A percentile compares a stretch with the other conserved stretches of the same genome.
Conservation (phyloP, 345 rosid genomes). For the Eucalyptus decipiens region DNA sequence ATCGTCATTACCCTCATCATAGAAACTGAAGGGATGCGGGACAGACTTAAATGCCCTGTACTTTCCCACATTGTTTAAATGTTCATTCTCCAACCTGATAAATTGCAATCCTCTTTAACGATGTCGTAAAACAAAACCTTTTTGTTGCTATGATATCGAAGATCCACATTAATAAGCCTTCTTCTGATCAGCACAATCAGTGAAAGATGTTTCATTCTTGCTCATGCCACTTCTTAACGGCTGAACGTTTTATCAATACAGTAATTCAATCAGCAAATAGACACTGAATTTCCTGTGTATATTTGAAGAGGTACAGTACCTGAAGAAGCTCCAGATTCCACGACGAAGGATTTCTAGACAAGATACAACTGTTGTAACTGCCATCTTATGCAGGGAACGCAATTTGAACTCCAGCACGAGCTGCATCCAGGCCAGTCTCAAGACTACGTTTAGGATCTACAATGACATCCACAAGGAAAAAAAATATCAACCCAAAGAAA, state of each 20-base stretch:
- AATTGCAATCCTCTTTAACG: background rate
- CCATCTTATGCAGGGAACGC: constrained; percentile 29
- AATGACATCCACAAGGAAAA: background rate
- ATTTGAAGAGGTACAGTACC: constrained; percentile 10
- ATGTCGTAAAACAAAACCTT: background rate
- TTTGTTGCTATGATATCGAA: background rate
- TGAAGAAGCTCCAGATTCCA: constrained; percentile 76
- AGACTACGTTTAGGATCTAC: constrained; percentile 38
- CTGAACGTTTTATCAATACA: background rate
- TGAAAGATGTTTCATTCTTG: background rate
- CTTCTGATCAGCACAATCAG: background rate
- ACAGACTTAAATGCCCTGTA: constrained; percentile 62
- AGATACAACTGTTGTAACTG: constrained; percentile 23
- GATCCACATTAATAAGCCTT: background rate
- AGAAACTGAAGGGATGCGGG: constrained; percentile 50
- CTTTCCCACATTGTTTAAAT: constrained; percentile 61
- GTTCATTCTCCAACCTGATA: constrained; percentile 64
- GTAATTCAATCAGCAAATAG: background rate
- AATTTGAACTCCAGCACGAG: constrained; percentile 40
- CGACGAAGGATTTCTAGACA: constrained; percentile 60
- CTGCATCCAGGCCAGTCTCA: constrained; percentile 68
- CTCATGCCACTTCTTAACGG: background rate
- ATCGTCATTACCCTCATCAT: constrained; percentile 1
- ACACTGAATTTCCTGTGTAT: background rate
- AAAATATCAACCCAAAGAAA: background rate